Evolutionary conservation across 768 basidiomycete genomes (phyloP).

Genomic region (Mycena alexandri): DNA sequence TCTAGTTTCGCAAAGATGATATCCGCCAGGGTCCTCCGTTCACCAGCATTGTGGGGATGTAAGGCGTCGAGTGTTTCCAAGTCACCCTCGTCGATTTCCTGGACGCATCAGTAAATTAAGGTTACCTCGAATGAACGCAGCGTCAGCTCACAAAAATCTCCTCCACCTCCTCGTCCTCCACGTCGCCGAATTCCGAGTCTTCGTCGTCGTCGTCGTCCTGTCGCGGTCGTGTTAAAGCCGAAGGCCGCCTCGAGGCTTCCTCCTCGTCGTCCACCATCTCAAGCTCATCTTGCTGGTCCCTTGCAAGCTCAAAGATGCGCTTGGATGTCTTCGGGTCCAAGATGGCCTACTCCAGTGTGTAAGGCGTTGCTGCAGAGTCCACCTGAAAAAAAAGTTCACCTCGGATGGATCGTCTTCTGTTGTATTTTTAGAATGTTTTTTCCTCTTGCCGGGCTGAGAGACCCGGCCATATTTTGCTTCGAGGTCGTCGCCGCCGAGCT

Average conservation of each 20-base stretch:
- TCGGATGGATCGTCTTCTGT: constrained; percentile 55
- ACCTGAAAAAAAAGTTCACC: constrained; percentile 45
- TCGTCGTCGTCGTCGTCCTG: constrained; percentile 71
- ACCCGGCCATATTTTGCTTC: constrained; percentile 83
- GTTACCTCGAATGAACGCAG: constrained; percentile 1
- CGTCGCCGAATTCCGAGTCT: constrained; percentile 58
- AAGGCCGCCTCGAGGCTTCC: constrained; percentile 50
- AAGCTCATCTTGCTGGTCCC: constrained; percentile 93
- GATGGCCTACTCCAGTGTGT: constrained; percentile 62
- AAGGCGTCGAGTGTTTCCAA: constrained; percentile 87
- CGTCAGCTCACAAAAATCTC: constrained; percentile 67
- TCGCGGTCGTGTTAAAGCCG: constrained; percentile 50
- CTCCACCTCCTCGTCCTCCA: constrained; percentile 66
- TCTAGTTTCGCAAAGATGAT: constrained; percentile 97
- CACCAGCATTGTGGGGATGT: constrained; percentile 79
- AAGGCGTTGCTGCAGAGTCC: constrained; percentile 23
- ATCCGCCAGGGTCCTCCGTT: constrained; percentile 92
- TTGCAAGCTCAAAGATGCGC: constrained; percentile 92
- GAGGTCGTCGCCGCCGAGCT: constrained; percentile 84
- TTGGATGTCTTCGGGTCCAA: constrained; percentile 86
- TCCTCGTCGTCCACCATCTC: constrained; percentile 73
- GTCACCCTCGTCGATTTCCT: constrained; percentile 94
- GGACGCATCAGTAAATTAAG: constrained; percentile 1
- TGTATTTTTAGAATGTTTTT: constrained; percentile 64
- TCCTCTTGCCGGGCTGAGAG: constrained; percentile 81